phyloP scores from a whole-genome alignment of 768 basidiomycete species.

The Lactarius akahatsu region DNA sequence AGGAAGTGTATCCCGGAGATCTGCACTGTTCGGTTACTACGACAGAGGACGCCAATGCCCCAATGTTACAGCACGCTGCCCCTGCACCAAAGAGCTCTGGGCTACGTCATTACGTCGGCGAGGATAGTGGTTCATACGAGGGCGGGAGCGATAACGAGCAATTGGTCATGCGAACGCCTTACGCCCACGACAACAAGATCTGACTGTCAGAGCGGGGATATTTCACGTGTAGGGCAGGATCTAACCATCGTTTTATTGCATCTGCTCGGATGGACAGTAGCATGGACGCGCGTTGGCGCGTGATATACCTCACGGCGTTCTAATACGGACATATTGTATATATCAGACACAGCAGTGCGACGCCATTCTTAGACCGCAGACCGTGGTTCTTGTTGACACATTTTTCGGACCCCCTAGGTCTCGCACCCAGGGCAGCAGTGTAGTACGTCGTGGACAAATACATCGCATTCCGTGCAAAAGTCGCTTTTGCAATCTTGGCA shows the following conservation, averaged over 20 bases:
- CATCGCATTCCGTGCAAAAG: constrained; percentile 95
- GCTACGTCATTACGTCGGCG: constrained; percentile 52
- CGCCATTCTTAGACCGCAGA: not conserved
- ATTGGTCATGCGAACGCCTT: constrained; percentile 38
- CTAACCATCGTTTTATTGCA: not conserved
- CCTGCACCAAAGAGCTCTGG: constrained; percentile 45
- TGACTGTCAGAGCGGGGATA: not conserved
- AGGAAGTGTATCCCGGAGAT: constrained; percentile 47
- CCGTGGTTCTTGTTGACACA: not conserved
- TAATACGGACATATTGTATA: constrained; percentile 7
- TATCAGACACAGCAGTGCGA: not conserved
- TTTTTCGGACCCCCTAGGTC: constrained; percentile 35
- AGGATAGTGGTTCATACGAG: constrained; percentile 43
- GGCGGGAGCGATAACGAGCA: constrained; percentile 49
- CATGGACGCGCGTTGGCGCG: not conserved
- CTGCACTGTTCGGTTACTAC: constrained; percentile 45
- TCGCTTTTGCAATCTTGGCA: constrained; percentile 84
- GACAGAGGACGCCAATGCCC: constrained; percentile 56
- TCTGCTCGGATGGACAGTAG: not conserved
- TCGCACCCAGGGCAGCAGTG: constrained; percentile 93
- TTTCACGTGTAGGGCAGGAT: not conserved
- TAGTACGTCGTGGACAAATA: constrained; percentile 92
- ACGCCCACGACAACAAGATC: constrained; percentile 22
- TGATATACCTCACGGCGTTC: constrained; percentile 7
- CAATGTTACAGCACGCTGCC: constrained; percentile 47